Percentiles rank a stretch among this genome's conserved stretches.
phyloP scores from a whole-genome alignment of 768 basidiomycete species.

The Lactarius psammicola region DNA sequence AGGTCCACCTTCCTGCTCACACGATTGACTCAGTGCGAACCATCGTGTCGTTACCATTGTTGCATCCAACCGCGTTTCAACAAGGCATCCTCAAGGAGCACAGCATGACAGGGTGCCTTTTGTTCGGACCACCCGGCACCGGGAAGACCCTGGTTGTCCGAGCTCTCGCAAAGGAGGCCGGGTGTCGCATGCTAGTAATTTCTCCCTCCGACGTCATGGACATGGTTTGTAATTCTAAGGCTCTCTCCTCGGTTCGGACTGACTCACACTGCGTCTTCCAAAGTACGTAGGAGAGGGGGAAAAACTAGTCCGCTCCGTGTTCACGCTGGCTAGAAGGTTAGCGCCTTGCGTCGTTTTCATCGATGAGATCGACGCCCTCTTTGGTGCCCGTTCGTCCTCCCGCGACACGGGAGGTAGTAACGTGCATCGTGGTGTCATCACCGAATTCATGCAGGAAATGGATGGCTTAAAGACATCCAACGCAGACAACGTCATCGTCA shows the following conservation, averaged over 20 bases:
- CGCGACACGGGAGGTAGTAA: slow-evolving; percentile 75
- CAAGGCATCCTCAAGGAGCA: slow-evolving; percentile 90
- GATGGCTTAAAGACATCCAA: slow-evolving; percentile 81
- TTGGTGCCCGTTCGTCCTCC: slow-evolving; percentile 78
- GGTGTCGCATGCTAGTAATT: slow-evolving; percentile 87
- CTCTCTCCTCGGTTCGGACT: slow-evolving; percentile 6
- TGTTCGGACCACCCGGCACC: slow-evolving; percentile 93
- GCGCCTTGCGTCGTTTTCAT: slow-evolving; percentile 93
- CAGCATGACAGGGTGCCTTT: slow-evolving; percentile 83
- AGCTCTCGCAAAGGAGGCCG: slow-evolving; percentile 90
- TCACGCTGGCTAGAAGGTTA: slow-evolving; percentile 78
- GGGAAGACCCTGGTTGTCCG: slow-evolving; percentile 89
- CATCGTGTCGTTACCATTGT: slow-evolving; percentile 82
- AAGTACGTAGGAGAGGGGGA: slow-evolving; percentile 90
- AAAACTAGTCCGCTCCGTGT: slow-evolving; percentile 86
- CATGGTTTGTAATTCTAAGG: slow-evolving; percentile 56
- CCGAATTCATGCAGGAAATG: slow-evolving; percentile 97
- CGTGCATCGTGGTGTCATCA: slow-evolving; percentile 85
- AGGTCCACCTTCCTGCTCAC: slow-evolving; percentile 84
- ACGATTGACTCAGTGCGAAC: slow-evolving; percentile 93
- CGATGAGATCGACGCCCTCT: slow-evolving; percentile 92
- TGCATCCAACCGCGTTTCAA: slow-evolving; percentile 85
- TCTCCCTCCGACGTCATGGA: slow-evolving; percentile 95
- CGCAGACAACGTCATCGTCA: slow-evolving; percentile 82
- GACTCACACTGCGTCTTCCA: slow-evolving; percentile 10